Evolutionary conservation across 2,329 filamentous ascomycete species (phyloP), one percentile per base, ranked within the genome.

Genomic region (Pezicula carpinea): DNA sequence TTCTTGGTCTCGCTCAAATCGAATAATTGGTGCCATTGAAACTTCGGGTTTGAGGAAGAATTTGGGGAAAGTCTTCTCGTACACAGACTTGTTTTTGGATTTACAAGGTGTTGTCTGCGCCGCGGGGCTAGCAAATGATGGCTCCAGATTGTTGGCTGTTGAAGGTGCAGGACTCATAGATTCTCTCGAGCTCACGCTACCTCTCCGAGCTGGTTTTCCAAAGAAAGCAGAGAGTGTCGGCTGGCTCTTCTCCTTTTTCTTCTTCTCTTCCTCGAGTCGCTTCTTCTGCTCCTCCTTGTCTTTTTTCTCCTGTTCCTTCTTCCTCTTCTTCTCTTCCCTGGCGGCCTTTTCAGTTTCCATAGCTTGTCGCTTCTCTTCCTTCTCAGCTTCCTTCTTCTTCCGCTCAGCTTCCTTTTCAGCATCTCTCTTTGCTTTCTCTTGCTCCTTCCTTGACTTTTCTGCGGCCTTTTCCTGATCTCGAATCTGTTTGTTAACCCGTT

Each of bases 31-130:
- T 0, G 90, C 89, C 44, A 96, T 57, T n/a, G 69, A 78, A 1
- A 89, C 86, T 59, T 89, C 77, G 3, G 82, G 75, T 49, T 89
- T 85, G 39, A 93, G 61, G 52, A 86, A 91, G 64, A 96, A 97
- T 0, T 87, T 83, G 26, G 89, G 77, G 59, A 97, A 97, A 31
- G 76, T 71, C 55, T 80, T 82, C 15, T 86, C 71, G 55, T 89
- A 91, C 38, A 80, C 75, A 0, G 77, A 74, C 19, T 67, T 57
- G 4, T 59, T 43, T 5, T 32, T 58, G 50, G 6, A 53, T 45
- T 53, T 70, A 63, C 36, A 54, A 45, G 43, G 66, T 56, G 32
- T 64, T 64, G 6, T 46, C 18, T 34, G 40, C 14, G 46, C 22
- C 15, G 38, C 34, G 0, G 51, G 35, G 19, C 39, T 51, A 21